phyloP scores from a whole-genome alignment of 176 grass and related monocot genomes.

The Carex littledalei region DNA sequence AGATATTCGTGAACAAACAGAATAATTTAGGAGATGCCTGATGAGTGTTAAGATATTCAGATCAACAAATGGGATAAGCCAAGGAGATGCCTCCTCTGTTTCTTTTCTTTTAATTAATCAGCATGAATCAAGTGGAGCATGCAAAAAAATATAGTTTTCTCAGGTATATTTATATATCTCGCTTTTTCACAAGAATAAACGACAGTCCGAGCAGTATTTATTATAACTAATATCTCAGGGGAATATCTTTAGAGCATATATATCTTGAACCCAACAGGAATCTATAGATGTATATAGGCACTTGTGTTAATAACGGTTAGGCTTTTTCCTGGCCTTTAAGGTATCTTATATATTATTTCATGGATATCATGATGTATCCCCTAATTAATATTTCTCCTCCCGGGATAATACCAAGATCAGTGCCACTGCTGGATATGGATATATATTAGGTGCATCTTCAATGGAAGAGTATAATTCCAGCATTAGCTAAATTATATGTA shows the following conservation, averaged over 20 bases:
- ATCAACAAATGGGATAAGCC: neutral
- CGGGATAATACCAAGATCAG: constrained; percentile 6
- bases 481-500: neutral
- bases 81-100: neutral
- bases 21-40: neutral
- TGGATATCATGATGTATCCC: neutral
- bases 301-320: neutral
- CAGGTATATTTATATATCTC: constrained; percentile 3
- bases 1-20: neutral
- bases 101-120: neutral
- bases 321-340: constrained; percentile 16
- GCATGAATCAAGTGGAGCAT: constrained; percentile 2
- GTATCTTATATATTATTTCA: constrained; percentile 19
- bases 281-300: constrained; percentile 5
- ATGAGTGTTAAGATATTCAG: neutral
- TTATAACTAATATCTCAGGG: neutral
- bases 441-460: constrained; percentile 4
- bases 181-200: constrained; percentile 15
- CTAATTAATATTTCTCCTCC: neutral
- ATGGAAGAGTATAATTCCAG: neutral
- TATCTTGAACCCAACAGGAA: constrained; percentile 1
- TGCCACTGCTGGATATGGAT: neutral
- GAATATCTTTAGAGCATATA: constrained; percentile 4
- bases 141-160: neutral
- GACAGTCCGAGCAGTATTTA: neutral